Base-by-base conservation (phyloP, 495 filamentous ascomycete species). In the Trichodelitschia bisporula region DNA sequence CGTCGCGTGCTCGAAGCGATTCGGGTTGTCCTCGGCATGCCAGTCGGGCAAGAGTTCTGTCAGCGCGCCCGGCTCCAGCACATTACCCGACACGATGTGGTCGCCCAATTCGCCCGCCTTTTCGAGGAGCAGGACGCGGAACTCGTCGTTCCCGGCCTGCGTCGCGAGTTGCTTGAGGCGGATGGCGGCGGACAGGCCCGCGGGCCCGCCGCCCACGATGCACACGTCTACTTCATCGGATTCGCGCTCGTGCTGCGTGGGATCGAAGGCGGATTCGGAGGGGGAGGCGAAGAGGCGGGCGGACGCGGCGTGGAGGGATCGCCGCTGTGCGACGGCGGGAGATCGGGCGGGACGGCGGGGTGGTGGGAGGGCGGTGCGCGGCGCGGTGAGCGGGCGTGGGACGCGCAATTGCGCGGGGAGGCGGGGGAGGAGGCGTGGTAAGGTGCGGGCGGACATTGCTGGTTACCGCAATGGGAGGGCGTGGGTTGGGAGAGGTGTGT, bases 81-180 rank as follows among this genome's bases (percentile, higher is more conserved):
- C 86, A 39, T 91, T 91, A 26, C 86, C 86, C 15, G 84, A 93
- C 10, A 99, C 58, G 36, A 92, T 90, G 48, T 99, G 86, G 15
- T 80, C 83, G 19, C 86, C 86, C 30, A 99, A 52, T 50, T 95
- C 86, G 20, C 82, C 79, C 10, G 89, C 80, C 55, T 99, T 99
- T 43, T 99, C 86, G 34, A 99, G 60, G 16, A 97, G 48, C 26
- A 95, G 55, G 16, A 99, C 83, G 12, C 89, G 66, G 48, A 95
- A 91, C 21, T 89, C 84, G 29, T 95, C 82, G 46, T 95, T 86
- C 21, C 83, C 83, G n/a, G 77, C 76, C 44, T 77, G 78, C 47
- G 80, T 92, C 35, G 86, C 89, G 12, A 93, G 62, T 51, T 99
- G 89, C 53, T 95, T 95, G 29, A 99, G 49, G 30, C 78, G 70